phyloP scores from a whole-genome alignment of 495 filamentous ascomycete genomes.

The Paragyromitra xinjiangensis region DNA sequence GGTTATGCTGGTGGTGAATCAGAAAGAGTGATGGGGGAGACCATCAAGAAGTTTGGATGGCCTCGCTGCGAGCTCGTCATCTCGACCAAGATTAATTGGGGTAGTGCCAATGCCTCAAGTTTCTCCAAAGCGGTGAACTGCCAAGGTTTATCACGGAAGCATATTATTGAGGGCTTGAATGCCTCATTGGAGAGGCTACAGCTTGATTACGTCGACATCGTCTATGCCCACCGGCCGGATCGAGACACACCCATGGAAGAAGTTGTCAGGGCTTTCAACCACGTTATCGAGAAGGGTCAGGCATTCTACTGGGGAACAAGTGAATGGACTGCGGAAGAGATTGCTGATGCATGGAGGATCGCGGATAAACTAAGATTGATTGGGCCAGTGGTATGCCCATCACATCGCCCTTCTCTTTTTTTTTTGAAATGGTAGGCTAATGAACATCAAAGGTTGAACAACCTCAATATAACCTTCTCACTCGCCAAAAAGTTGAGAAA shows the following conservation, averaged over 20 bases:
- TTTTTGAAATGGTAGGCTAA: conserved; percentile 13
- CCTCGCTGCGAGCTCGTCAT: conserved; percentile 83
- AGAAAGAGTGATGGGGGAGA: conserved; percentile 68
- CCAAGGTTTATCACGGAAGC: conserved; percentile 80
- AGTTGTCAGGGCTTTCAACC: conserved; percentile 83
- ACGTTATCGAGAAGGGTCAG: conserved; percentile 77
- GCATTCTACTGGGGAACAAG: conserved; percentile 92
- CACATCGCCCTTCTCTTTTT: neutral
- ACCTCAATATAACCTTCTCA: conserved; percentile 82
- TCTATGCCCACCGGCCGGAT: conserved; percentile 88
- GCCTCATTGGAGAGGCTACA: conserved; percentile 73
- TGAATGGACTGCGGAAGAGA: conserved; percentile 85
- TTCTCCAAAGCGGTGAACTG: conserved; percentile 61
- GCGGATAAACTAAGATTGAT: conserved; percentile 80
- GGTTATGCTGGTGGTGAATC: conserved; percentile 65
- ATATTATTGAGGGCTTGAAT: conserved; percentile 76
- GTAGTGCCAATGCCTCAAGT: conserved; percentile 71
- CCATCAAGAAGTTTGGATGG: conserved; percentile 72
- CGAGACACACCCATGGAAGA: conserved; percentile 86
- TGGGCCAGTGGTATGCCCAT: conserved; percentile 66
- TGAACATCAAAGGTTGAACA: conserved; percentile 70
- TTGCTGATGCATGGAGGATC: conserved; percentile 75
- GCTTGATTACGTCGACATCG: conserved; percentile 78
- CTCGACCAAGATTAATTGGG: conserved; percentile 86
- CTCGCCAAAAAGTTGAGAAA: conserved; percentile 76